Percentiles rank a stretch among this genome's conserved stretches.
phyloP scores from a whole-genome alignment of 2,329 filamentous ascomycete species.

The Teratosphaeria destructans region DNA sequence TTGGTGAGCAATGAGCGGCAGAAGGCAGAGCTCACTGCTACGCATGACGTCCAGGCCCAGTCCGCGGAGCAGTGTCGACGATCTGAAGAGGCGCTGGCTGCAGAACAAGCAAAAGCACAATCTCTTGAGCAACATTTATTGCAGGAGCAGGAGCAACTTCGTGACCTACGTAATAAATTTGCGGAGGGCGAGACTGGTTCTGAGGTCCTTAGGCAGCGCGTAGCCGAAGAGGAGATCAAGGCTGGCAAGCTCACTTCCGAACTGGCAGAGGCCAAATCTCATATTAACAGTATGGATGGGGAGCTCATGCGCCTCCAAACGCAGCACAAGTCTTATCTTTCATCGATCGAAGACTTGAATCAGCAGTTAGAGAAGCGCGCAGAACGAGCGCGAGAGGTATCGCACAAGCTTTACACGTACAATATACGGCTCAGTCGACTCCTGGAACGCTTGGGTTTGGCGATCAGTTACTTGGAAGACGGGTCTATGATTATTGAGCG shows the following conservation, averaged over 20 bases:
- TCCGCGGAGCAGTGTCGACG: slow-evolving; percentile 28
- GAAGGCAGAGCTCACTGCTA: slow-evolving; percentile 23
- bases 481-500: slow-evolving; percentile 63
- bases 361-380: slow-evolving; percentile 60
- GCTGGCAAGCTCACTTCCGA: slow-evolving; percentile 58
- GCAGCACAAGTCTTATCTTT: slow-evolving; percentile 48
- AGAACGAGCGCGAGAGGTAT: slow-evolving; percentile 68
- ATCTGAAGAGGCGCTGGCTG: slow-evolving; percentile 34
- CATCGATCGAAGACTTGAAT: slow-evolving; percentile 36
- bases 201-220: slow-evolving; percentile 61
- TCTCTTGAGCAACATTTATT: slow-evolving; percentile 44
- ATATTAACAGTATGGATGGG: slow-evolving; percentile 63
- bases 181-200: slow-evolving; percentile 77
- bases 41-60: slow-evolving; percentile 23
- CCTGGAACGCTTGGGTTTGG: slow-evolving; percentile 77
- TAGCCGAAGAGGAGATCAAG: slow-evolving; percentile 66
- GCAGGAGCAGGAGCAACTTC: slow-evolving; percentile 60
- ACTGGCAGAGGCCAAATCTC: slow-evolving; percentile 64
- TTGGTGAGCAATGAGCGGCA: slow-evolving; percentile 31
- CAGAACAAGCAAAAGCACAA: slow-evolving; percentile 37
- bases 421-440: slow-evolving; percentile 76
- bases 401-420: slow-evolving; percentile 69
- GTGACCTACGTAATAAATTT: slow-evolving; percentile 58
- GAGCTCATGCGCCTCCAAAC: slow-evolving; percentile 61
- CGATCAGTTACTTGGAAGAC: slow-evolving; percentile 63